Conservation (phyloP, 2,329 filamentous ascomycete species). For the Neonectria faginata region DNA sequence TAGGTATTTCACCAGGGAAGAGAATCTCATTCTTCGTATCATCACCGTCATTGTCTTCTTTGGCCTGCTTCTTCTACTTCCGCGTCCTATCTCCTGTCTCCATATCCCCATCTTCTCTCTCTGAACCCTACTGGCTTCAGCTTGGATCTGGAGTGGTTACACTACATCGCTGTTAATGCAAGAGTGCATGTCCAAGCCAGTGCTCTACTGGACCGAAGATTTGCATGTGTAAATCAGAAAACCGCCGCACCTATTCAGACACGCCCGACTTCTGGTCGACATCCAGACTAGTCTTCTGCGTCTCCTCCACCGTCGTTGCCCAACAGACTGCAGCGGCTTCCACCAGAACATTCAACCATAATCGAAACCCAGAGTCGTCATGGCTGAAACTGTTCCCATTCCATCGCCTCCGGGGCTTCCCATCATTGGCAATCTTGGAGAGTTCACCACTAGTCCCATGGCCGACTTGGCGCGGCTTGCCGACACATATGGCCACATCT, state of each 20-base stretch:
- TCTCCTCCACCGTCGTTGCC: neutral
- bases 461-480: conserved; percentile 67
- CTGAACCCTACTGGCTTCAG: neutral
- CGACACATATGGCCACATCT: conserved; percentile 67
- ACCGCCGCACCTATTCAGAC: neutral
- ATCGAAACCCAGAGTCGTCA: conserved; percentile 29
- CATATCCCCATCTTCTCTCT: neutral
- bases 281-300: too few relatives aligned
- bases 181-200: neutral
- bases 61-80: neutral
- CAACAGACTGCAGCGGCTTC: neutral
- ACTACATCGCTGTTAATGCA: neutral
- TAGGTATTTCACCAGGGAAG: neutral
- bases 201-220: neutral
- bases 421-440: conserved; percentile 72
- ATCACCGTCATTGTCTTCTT: neutral
- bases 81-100: neutral
- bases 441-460: conserved; percentile 71
- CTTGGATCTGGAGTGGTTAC: neutral
- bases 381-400: conserved; percentile 60
- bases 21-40: neutral
- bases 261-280: neutral
- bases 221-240: neutral
- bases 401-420: conserved; percentile 74
- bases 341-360: neutral